Evolutionary conservation across 2,329 filamentous ascomycete species (phyloP), one percentile per base, ranked within the genome.

Genomic region (Monosporascus sp.): DNA sequence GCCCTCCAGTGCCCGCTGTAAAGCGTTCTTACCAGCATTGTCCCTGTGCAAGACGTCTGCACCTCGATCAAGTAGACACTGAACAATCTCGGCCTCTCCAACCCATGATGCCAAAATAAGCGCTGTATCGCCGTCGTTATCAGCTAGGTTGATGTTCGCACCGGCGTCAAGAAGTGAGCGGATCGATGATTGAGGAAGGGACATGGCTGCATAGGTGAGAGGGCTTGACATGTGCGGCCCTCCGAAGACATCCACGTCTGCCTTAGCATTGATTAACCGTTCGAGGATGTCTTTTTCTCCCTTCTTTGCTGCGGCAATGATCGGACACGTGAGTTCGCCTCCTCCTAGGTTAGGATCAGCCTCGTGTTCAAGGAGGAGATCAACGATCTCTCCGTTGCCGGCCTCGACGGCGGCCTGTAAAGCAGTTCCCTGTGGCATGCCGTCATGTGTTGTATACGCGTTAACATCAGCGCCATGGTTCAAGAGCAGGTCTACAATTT

Each of bases 331-430:
- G 31, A 68, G 62, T 14, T 53, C 40, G 8, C 72, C 71, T 5
- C 64, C 65, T 5, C 72, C 72, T 1, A 68, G 57, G 51, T 75
- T 67, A 0, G 73, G 71, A 52, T 75, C 60, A 9, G 71, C 73
- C 8, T 59, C 60, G 22, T 69, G 63, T 17, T 73, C 64, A 8
- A 76, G 66, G 3, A 76, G 56, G 2, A 74, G 57, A 1, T 61
- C 56, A 14, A 73, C 73, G 9, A 75, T 70, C 3, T 73, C 68
- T 0, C 49, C 53, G 34, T 66, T 61, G 3, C 71, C 65, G 1
- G 64, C 63, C 44, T 73, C 70, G 38, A 67, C 69, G 0, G 74
- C 73, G 0, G 64, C 73, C 50, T 76, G 73, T 0, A 76, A 59
- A 1, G 73, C 73, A 5, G 71, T 75, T 5, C 69, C 67, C 1